phyloP scores from a whole-genome alignment of 73 alveolate genomes.

The Symbiodinium pilosum region DNA sequence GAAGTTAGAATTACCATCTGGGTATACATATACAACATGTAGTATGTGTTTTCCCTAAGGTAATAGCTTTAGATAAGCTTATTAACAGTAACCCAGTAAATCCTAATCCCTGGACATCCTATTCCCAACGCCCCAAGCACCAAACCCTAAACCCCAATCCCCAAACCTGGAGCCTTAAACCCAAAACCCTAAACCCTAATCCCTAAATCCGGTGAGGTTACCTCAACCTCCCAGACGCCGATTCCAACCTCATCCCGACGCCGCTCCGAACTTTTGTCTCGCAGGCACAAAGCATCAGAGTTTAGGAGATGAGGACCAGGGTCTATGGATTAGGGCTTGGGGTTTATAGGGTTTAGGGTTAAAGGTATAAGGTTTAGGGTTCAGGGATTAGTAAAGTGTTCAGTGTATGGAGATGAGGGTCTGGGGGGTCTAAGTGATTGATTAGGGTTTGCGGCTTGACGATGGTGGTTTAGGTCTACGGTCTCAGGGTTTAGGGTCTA shows the following conservation, averaged over 20 bases:
- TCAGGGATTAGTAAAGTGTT: background rate
- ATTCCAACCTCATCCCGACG: conserved; percentile 74
- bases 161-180: background rate
- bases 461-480: background rate
- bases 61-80: no score
- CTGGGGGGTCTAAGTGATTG: no score
- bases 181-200: background rate
- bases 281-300: background rate
- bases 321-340: background rate
- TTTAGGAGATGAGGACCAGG: background rate
- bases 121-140: background rate
- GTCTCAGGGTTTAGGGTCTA: background rate
- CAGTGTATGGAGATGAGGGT: no score
- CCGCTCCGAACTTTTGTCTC: conserved; percentile 70
- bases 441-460: no score
- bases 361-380: background rate
- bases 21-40: no score
- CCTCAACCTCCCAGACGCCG: conserved; percentile 74
- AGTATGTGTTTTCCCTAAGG: no score
- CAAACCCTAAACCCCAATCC: background rate
- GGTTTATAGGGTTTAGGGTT: background rate
- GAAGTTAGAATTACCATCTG: no score
- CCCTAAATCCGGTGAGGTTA: conserved; percentile 9
- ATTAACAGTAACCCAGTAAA: no score
- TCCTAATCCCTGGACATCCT: no score